Base-by-base conservation (phyloP, 495 filamentous ascomycete genomes). In the Recurvomyces mirabilis region DNA sequence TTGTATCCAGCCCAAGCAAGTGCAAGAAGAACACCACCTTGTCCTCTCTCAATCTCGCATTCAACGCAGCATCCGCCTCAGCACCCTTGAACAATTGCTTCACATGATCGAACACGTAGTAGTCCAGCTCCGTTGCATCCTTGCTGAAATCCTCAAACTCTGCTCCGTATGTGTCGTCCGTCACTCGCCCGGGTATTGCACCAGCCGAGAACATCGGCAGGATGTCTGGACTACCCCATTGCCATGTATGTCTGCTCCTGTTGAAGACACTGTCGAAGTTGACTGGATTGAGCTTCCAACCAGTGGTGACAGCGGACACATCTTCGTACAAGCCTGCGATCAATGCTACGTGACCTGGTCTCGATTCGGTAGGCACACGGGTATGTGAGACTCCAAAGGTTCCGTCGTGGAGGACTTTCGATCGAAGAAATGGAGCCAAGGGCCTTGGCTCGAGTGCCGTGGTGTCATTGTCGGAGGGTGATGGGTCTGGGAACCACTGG, bases 251-350 rank as follows among this genome's bases (percentile, higher is more conserved):
- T 22, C 82, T 68, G 57, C 88, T 95, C 44, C 82, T 78, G 58
- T 99, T 99, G 73, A 99, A 99, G 9, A 99, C 83, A 53, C 88
- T 94, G 66, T 99, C 93, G 56, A 99, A 99, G 59, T 95, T 84
- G 50, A 99, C 93, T 0, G 93, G 91, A 59, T 99, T 99, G 55
- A 95, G 64, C 63, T 96, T 96, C 93, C 93, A 99, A 12, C 93
- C 93, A 7, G 93, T 99, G 24, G 82, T 94, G 15, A 99, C 93
- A 2, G 93, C 81, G 31, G 89, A 95, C 5, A 99, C 93, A 69
- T 99, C 93, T 61, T 99, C 93, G 59, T 99, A 99, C 36, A 99
- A 68, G 13, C 93, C 93, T 15, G 93, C 93, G 56, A 99, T 99
- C 36, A 99, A 73, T 15, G 93, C 93, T 49, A 99, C 93, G 72